Base-by-base conservation (phyloP, 1,284 basidiomycete species). In the Leccinum pachyderme region DNA sequence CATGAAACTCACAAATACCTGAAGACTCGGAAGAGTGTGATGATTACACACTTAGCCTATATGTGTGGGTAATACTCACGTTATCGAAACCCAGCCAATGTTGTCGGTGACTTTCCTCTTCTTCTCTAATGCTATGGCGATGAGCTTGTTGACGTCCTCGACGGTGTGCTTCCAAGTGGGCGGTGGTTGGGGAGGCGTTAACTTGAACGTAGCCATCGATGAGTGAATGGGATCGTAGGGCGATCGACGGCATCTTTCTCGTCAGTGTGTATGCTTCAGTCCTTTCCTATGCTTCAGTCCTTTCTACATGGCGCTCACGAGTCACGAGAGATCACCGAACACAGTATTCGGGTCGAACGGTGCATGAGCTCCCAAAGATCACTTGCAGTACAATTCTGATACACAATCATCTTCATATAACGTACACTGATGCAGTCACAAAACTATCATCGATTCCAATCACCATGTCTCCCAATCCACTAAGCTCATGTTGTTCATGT, bases 261-360 rank as follows among this genome's bases (percentile, higher is more conserved):
- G 18, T 18, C 18, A 18, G 18, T 18, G 18, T 1, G 18, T 18
- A 18, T 18, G 18, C 18, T 18, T 18, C 18, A 18, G n/a, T n/a
- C n/a, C n/a, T n/a, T 48, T 87, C 81, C 15, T 87, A 78, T 4
- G 78, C 80, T 49, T 85, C 80, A 47, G 95, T 89, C 54, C 89
- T 82, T 55, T 91, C 82, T 1, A 96, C 90, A 45, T 87, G 78
- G 61, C 87, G 84, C 68, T 89, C 80, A 62, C 84, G 84, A 49
- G 87, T 18, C 18, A 80, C 56, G 94, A 77, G 33, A 98, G 75
- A 2, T 90, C 89, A 37, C 82, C 81, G 18, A 18, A 18, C 18
- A 18, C 18, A 1, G 18, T 18, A 18, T 18, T 18, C 18, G 18
- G 18, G 18, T 18, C 18, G 18, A 18, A 95, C 5, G 72, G 64